These are phyloP conservation scores for Sugiyamaella mastotermitis DNA, from an alignment of 805 yeast species.

Conservation along the genomic window DNA sequence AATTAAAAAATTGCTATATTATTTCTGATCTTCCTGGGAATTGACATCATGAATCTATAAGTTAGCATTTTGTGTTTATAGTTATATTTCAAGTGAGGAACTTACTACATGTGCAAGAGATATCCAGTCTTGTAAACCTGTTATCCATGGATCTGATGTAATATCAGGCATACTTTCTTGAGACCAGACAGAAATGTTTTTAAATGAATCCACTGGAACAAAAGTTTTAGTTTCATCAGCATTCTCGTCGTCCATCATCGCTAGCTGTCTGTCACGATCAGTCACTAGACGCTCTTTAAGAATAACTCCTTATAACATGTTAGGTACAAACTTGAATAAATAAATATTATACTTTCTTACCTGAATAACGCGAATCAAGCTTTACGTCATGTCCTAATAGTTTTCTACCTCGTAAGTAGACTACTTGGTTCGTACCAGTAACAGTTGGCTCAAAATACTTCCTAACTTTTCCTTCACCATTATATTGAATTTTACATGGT, in stretches of 20 bases:
- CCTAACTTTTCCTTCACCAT: conserved; percentile 22
- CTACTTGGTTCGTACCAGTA: not conserved
- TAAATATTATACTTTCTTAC: conserved; percentile 2
- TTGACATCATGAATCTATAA: not conserved
- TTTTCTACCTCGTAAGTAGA: conserved; percentile 20
- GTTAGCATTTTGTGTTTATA: not conserved
- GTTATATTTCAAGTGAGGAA: not conserved
- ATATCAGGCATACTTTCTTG: conserved; percentile 22
- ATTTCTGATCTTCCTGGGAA: no score
- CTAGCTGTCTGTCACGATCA: conserved; percentile 5
- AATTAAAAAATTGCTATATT: no score
- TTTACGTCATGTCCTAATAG: conserved; percentile 13
- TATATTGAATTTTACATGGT: conserved; percentile 25
- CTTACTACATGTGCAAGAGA: conserved; percentile 17
- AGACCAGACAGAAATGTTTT: conserved; percentile 23
- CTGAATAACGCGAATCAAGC: conserved; percentile 17
- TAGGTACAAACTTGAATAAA: not conserved
- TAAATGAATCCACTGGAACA: conserved; percentile 4
- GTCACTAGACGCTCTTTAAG: conserved; percentile 8
- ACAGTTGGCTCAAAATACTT: conserved; percentile 14
- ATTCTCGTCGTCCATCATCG: conserved; percentile 3
- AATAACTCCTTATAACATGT: not conserved
- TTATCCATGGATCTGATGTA: conserved; percentile 22
- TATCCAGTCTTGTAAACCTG: conserved; percentile 23
- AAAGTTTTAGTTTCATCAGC: conserved; percentile 4